Evolutionary conservation across 306 rosid species (phyloP).

Genomic region (Biancaea sappan): DNA sequence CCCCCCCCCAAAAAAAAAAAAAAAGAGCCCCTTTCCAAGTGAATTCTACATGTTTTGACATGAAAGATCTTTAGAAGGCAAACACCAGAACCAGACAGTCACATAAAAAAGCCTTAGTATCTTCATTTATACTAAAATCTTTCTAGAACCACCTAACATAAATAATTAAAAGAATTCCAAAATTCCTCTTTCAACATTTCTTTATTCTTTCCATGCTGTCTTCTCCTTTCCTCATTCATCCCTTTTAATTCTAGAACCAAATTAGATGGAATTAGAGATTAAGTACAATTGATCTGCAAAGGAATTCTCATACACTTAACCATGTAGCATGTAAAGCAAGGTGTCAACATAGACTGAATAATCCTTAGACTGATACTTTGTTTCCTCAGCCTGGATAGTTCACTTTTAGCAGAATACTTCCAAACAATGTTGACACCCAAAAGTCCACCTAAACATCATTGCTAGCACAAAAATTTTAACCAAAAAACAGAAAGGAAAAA

Average conservation of each 20-base stretch:
- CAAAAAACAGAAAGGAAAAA: not conserved
- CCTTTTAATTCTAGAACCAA: constrained; percentile 10
- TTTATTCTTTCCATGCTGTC: not conserved
- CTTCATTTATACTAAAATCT: not conserved
- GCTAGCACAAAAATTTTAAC: not conserved
- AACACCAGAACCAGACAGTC: not conserved
- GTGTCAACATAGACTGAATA: not conserved
- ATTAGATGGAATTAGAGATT: not conserved
- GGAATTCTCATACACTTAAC: not conserved
- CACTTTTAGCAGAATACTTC: not conserved
- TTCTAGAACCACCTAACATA: not conserved
- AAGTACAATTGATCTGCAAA: not conserved
- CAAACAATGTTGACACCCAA: not conserved
- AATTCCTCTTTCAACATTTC: not conserved
- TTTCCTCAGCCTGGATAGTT: not conserved
- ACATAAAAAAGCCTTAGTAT: not conserved
- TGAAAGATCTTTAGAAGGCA: not conserved
- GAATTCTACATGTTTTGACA: not conserved
- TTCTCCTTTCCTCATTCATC: constrained; percentile 10
- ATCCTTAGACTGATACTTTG: not conserved
- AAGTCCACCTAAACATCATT: not conserved
- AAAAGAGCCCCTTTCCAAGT: no score
- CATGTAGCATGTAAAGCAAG: not conserved
- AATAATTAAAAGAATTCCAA: not conserved
- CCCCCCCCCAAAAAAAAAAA: no score